Evolutionary conservation across 257 asterid genomes (phyloP), one percentile per base, ranked within the genome.

Genomic region (Fraxinus anomala): DNA sequence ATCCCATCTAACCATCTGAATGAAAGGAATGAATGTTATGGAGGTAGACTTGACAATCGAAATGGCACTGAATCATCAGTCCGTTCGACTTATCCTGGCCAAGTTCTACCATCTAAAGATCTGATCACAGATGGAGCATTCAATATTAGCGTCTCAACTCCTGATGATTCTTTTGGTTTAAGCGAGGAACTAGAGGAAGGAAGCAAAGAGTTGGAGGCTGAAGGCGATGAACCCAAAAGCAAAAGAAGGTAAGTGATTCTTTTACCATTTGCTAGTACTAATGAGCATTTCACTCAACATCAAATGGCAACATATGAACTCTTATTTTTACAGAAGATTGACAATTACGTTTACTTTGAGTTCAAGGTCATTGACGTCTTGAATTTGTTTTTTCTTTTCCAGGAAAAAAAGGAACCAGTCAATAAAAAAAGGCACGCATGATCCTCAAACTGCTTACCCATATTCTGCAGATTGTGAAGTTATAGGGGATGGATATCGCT

Each of bases 401-500:
- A 94, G 98, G 88, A 92, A 85, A 87, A 56, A 73, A 4, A 79
- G 70, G 74, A 79, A 80, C 71, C 90, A 74, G 42, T 54, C 56
- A 73, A 23, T 34, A 33, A 85, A 80, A 80, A 85, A 69, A 30
- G 85, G 90, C 70, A 73, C 67, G 2, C 70, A 69, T 23, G 89
- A 83, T 77, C 81, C 92, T 74, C 86, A 44, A 73, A 30, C 21
- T 40, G 80, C 71, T 37, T 77, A 79, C 67, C 89, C 80, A 81
- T 87, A 84, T 70, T 80, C 85, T 49, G 63, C 77, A 2, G 94
- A 85, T 77, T 85, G 89, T 54, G 90, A 82, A 63, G 65, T 76
- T 54, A 30, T 77, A 0, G 88, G 88, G 75, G 98, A 94, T 47
- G 97, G 97, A 73, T 94, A 86, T 85, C 94, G 97, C 12, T 94